Percentiles rank a stretch among this genome's conserved stretches.
phyloP scores from a whole-genome alignment of 441 rosid species.

The Erodium trifolium region DNA sequence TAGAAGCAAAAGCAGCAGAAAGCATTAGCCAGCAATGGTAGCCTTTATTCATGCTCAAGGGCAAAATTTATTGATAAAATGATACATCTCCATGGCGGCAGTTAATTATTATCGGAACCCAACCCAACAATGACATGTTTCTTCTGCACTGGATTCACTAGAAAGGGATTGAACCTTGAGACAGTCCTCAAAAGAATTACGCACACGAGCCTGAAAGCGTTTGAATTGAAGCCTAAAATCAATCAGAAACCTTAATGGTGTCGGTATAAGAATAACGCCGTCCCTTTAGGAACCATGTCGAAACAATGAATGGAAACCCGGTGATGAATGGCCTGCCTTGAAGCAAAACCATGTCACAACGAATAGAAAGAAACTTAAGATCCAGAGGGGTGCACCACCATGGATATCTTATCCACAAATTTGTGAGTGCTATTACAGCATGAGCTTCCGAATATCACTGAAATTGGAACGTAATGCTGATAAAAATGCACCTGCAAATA shows the following conservation, averaged over 20 bases:
- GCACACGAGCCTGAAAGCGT: not conserved
- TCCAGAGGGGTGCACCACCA: not conserved
- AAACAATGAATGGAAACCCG: constrained; percentile 2
- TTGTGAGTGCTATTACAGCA: constrained; percentile 34
- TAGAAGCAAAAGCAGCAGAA: too few relatives aligned
- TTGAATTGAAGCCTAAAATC: constrained; percentile 9
- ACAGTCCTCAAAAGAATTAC: not conserved
- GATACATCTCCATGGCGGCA: not conserved
- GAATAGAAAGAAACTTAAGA: not conserved
- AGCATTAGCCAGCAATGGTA: too few relatives aligned
- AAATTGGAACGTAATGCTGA: constrained; percentile 65
- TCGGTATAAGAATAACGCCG: not conserved
- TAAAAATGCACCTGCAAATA: constrained; percentile 69
- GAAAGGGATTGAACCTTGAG: not conserved
- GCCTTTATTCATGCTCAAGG: too few relatives aligned
- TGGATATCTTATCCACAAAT: constrained; percentile 9
- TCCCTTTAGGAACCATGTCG: not conserved
- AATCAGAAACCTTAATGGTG: not conserved
- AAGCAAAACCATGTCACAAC: constrained; percentile 2
- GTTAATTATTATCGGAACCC: not conserved
- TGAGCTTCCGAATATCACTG: constrained; percentile 70
- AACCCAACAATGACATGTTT: not conserved
- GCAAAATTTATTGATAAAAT: not conserved
- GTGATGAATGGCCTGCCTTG: not conserved
- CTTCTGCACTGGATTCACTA: not conserved